These are phyloP conservation scores for Paecilomyces dactylethromorphus DNA, from an alignment of 2,329 filamentous ascomycete genomes.

Conservation along the genomic window DNA sequence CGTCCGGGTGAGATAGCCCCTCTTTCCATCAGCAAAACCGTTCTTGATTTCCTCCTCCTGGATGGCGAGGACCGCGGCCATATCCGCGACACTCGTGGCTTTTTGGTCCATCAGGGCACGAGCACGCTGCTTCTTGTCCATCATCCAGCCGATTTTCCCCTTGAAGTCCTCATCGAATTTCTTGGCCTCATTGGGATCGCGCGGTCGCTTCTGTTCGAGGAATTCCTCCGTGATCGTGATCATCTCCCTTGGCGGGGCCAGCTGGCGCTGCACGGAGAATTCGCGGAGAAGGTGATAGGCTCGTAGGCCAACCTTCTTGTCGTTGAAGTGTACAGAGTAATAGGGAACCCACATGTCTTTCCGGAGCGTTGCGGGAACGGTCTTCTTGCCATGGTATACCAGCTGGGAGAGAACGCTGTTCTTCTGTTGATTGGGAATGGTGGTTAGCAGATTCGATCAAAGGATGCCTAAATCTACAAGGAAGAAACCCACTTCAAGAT, in stretches of 20 bases:
- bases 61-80: conserved; percentile 49
- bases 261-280: conserved; percentile 53
- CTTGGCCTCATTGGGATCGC: conserved; percentile 31
- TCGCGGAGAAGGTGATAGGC: conserved; percentile 55
- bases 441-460: not conserved
- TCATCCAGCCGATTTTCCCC: conserved; percentile 36
- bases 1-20: conserved; percentile 24
- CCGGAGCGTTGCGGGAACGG: conserved; percentile 50
- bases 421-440: conserved; percentile 31
- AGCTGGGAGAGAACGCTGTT: conserved; percentile 51
- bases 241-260: conserved; percentile 40
- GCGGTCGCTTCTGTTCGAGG: conserved; percentile 31
- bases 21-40: conserved; percentile 23
- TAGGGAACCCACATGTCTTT: conserved; percentile 59
- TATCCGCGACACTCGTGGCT: conserved; percentile 55
- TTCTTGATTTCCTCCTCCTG: conserved; percentile 35
- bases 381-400: conserved; percentile 58
- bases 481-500: conserved; percentile 44
- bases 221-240: conserved; percentile 40
- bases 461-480: not conserved
- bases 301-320: conserved; percentile 43
- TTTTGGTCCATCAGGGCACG: conserved; percentile 57
- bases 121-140: conserved; percentile 45
- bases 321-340: conserved; percentile 51
- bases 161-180: conserved; percentile 33